Percentiles rank a stretch among this genome's conserved stretches.
Evolutionary conservation across 345 rosid species (phyloP).

Genomic region (Lagerstroemia speciosa): DNA sequence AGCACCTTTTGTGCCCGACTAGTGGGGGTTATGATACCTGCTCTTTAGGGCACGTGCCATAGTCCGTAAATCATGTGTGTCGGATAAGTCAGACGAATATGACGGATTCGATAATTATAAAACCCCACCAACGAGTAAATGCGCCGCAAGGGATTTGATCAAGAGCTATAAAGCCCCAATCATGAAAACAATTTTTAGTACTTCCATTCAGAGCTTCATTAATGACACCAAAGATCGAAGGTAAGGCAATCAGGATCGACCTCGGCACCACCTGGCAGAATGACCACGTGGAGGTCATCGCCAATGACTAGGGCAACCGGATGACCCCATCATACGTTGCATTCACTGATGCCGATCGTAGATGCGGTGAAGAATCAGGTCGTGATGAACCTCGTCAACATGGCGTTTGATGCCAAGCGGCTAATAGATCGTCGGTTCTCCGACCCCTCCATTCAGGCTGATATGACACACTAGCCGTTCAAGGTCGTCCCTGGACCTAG

Average conservation of each 20-base stretch:
- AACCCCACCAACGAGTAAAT: too few relatives aligned
- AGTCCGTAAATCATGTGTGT: too few relatives aligned
- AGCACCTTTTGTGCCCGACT: too few relatives aligned
- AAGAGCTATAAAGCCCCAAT: too few relatives aligned
- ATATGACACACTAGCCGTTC: slow-evolving; percentile 26
- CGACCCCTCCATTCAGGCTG: slow-evolving; percentile 16
- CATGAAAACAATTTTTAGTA: too few relatives aligned
- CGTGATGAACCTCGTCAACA: slow-evolving; percentile 32
- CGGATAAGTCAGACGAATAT: too few relatives aligned
- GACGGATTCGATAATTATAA: too few relatives aligned
- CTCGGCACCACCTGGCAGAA: slow-evolving; percentile 29
- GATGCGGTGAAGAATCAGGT: slow-evolving; percentile 32
- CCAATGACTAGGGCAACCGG: slow-evolving; percentile 30
- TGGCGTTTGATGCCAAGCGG: slow-evolving; percentile 23
- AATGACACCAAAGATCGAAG: slow-evolving; percentile 6
- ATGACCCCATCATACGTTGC: slow-evolving; percentile 30
- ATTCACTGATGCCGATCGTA: slow-evolving; percentile 27
- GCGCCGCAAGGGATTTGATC: too few relatives aligned
- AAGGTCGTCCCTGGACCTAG: slow-evolving; percentile 18
- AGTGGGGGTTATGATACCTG: too few relatives aligned
- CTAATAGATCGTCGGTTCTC: slow-evolving; percentile 23
- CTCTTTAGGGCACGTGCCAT: too few relatives aligned
- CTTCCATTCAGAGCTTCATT: too few relatives aligned
- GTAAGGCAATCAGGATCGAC: slow-evolving; percentile 28
- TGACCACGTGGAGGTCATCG: slow-evolving; percentile 29